These are phyloP conservation scores for Suhomyces sp. DNA, from an alignment of 805 yeast genomes.

Conservation along the genomic window DNA sequence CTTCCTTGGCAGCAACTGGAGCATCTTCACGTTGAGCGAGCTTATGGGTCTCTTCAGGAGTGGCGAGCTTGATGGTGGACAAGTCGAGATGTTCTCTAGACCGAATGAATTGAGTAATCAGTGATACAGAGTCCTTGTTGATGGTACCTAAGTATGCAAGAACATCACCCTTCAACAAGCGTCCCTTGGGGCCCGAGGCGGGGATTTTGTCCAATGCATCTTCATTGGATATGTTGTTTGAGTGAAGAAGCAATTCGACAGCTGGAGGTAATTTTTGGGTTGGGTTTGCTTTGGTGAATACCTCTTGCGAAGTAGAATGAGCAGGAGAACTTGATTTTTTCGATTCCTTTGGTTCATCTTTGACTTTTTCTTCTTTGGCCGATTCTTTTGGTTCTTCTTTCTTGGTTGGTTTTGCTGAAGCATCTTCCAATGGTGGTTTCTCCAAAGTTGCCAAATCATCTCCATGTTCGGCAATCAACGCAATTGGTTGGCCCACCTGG, in stretches of 20 bases:
- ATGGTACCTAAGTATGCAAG: constrained; percentile 79
- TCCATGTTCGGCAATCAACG: constrained; percentile 80
- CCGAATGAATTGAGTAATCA: constrained; percentile 56
- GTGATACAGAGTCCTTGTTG: constrained; percentile 50
- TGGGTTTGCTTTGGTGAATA: constrained; percentile 55
- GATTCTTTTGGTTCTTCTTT: constrained; percentile 13
- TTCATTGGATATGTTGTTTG: constrained; percentile 59
- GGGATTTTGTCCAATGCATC: constrained; percentile 72
- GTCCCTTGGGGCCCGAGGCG: constrained; percentile 88
- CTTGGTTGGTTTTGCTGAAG: constrained; percentile 10
- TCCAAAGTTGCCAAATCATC: constrained; percentile 73
- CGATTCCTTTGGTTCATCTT: constrained; percentile 6
- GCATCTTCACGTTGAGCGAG: constrained; percentile 13
- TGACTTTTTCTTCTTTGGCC: constrained; percentile 7
- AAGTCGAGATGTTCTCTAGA: constrained; percentile 66
- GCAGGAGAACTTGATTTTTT: constrained; percentile 1
- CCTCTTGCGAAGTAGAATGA: constrained; percentile 4
- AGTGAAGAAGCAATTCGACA: constrained; percentile 63
- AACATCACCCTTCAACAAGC: constrained; percentile 88
- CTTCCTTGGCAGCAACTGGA: constrained; percentile 13
- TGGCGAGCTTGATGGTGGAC: constrained; percentile 56
- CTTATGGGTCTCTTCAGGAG: constrained; percentile 23
- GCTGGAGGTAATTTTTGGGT: constrained; percentile 74
- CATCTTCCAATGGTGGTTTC: constrained; percentile 48
- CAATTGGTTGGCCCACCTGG: constrained; percentile 88